phyloP scores from a whole-genome alignment of 345 rosid genomes.

The Isatis tinctoria region DNA sequence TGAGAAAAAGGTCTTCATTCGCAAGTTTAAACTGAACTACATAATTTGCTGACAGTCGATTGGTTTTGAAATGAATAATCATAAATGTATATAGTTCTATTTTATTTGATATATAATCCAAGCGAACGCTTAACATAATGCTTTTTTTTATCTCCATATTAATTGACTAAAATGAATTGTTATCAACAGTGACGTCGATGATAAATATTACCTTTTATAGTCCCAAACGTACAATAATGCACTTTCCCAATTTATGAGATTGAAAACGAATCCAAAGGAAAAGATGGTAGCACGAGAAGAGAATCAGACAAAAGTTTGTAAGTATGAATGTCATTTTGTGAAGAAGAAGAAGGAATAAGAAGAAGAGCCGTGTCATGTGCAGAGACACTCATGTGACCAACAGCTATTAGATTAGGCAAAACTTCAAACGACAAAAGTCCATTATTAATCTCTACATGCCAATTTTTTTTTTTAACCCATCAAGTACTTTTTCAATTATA shows the following conservation, averaged over 20 bases:
- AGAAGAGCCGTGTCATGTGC: conserved; percentile 14
- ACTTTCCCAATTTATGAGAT: conserved; percentile 17
- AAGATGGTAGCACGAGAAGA: background rate
- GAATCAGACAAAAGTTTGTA: conserved; percentile 25
- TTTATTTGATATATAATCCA: background rate
- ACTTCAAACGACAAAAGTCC: conserved; percentile 12
- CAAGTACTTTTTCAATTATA: background rate
- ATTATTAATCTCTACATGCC: conserved; percentile 17
- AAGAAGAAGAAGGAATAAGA: background rate
- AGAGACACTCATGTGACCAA: conserved; percentile 31
- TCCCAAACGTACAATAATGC: conserved; percentile 27
- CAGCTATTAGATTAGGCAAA: conserved; percentile 24
- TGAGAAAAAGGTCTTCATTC: conserved; percentile 1
- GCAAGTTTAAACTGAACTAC: background rate
- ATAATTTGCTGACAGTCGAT: background rate
- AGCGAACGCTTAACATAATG: background rate
- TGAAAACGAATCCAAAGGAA: conserved; percentile 24
- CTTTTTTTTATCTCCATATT: background rate
- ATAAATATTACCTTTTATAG: conserved; percentile 10
- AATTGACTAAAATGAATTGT: background rate
- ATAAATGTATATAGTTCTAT: background rate
- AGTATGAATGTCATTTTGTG: conserved; percentile 23
- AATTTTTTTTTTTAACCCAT: background rate
- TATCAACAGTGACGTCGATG: conserved; percentile 17
- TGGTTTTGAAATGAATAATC: background rate